These are phyloP conservation scores for Akanthomyces uredinophilus DNA, from an alignment of 2,329 filamentous ascomycete species.

Conservation along the genomic window DNA sequence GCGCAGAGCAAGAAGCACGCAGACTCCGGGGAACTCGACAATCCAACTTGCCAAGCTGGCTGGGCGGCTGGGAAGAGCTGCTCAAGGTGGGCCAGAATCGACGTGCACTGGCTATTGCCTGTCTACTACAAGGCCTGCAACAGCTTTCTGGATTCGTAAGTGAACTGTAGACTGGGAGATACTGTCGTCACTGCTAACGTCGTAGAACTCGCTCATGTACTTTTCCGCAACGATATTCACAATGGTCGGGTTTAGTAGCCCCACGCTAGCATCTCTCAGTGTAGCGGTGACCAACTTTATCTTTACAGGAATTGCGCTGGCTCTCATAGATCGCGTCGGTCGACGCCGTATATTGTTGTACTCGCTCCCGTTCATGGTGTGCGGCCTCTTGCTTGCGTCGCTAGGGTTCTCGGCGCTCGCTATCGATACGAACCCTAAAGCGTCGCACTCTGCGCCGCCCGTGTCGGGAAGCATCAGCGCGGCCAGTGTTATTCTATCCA, in stretches of 20 bases:
- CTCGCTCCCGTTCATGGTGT: slow-evolving; percentile 78
- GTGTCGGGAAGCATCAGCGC: slow-evolving; percentile 24
- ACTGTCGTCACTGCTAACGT: not conserved
- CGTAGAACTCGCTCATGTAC: slow-evolving; percentile 83
- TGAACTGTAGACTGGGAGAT: slow-evolving; percentile 16
- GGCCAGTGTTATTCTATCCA: slow-evolving; percentile 59
- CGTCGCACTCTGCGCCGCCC: slow-evolving; percentile 18
- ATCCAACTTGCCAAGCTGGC: slow-evolving; percentile 29
- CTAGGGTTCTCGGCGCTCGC: slow-evolving; percentile 65
- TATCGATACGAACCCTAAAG: slow-evolving; percentile 25
- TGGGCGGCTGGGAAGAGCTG: slow-evolving; percentile 48
- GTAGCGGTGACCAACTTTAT: slow-evolving; percentile 80
- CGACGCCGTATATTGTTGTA: slow-evolving; percentile 73
- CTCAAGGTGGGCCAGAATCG: slow-evolving; percentile 58
- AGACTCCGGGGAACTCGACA: slow-evolving; percentile 28
- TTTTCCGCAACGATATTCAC: slow-evolving; percentile 80
- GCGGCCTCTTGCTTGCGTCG: slow-evolving; percentile 66
- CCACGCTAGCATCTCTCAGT: slow-evolving; percentile 72
- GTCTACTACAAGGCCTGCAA: slow-evolving; percentile 79
- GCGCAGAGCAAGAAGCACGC: slow-evolving; percentile 58
- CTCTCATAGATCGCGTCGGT: slow-evolving; percentile 74
- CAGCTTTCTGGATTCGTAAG: slow-evolving; percentile 79
- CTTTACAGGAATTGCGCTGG: slow-evolving; percentile 70
- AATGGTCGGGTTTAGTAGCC: slow-evolving; percentile 70
- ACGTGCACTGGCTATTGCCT: slow-evolving; percentile 77